phyloP scores from a whole-genome alignment of 1,139 yeast genomes.

The Candida frijolesensis region DNA sequence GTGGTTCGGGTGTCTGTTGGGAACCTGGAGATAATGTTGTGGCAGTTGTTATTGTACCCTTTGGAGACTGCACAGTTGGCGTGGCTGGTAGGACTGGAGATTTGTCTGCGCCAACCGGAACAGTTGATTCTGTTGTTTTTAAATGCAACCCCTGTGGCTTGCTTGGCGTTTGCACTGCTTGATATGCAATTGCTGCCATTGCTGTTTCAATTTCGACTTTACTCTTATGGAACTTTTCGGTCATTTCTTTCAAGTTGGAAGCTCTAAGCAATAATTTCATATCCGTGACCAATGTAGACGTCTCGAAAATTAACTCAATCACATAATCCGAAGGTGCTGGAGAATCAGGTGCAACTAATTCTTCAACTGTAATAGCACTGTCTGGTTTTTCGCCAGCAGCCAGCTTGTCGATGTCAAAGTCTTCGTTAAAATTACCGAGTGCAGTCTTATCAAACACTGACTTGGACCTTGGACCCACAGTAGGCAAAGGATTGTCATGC shows the following conservation, averaged over 20 bases:
- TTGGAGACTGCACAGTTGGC: conserved; percentile 1
- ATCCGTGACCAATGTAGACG: conserved; percentile 62
- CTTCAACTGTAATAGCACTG: conserved; percentile 46
- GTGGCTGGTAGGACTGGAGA: background rate
- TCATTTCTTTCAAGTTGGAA: conserved; percentile 61
- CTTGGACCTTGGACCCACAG: conserved; percentile 36
- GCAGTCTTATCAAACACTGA: conserved; percentile 39
- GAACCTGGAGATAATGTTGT: background rate
- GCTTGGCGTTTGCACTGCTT: conserved; percentile 17
- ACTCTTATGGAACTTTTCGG: conserved; percentile 41
- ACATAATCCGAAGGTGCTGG: conserved; percentile 56
- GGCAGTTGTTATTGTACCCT: background rate
- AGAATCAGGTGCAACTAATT: conserved; percentile 53
- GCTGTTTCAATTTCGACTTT: conserved; percentile 29
- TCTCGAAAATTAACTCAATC: conserved; percentile 60
- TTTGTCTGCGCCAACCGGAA: background rate
- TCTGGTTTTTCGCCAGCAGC: conserved; percentile 17
- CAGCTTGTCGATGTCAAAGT: conserved; percentile 15
- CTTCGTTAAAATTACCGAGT: conserved; percentile 9
- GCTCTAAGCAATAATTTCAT: conserved; percentile 65
- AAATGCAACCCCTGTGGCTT: background rate
- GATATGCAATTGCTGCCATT: conserved; percentile 23
- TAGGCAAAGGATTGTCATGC: conserved; percentile 19
- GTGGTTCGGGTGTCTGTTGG: background rate
- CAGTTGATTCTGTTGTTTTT: background rate